Evolutionary conservation across 805 yeast genomes (phyloP).

Genomic region (Priceomyces medius): DNA sequence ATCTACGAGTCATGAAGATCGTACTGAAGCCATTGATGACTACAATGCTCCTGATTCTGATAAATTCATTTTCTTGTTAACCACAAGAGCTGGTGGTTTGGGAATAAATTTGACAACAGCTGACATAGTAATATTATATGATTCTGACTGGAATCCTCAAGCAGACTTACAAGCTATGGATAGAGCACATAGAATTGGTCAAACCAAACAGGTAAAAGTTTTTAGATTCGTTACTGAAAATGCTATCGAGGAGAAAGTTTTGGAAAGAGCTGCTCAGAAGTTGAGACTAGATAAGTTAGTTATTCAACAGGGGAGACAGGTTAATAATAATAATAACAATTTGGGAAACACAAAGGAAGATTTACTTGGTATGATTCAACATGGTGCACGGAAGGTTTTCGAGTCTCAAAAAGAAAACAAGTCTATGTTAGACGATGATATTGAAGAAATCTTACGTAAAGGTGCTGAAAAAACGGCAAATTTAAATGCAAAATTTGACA

Average conservation of each 20-base stretch:
- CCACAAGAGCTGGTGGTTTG: conserved; percentile 96
- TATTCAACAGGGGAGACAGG: conserved; percentile 84
- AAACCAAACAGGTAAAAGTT: conserved; percentile 91
- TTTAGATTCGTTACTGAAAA: conserved; percentile 91
- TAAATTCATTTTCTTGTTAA: conserved; percentile 79
- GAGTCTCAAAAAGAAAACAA: conserved; percentile 41
- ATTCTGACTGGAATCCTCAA: conserved; percentile 98
- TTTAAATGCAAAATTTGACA: conserved; percentile 77
- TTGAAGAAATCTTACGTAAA: conserved; percentile 74
- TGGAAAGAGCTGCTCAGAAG: conserved; percentile 95
- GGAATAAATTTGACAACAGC: conserved; percentile 94
- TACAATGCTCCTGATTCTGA: conserved; percentile 79
- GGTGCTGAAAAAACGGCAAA: conserved; percentile 82
- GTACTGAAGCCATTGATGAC: conserved; percentile 89
- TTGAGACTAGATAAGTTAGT: conserved; percentile 90
- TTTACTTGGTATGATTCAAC: conserved; percentile 91
- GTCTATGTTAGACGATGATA: conserved; percentile 57
- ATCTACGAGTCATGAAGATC: conserved; percentile 86
- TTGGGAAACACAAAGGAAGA: conserved; percentile 77
- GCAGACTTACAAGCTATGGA: conserved; percentile 99
- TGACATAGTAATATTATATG: conserved; percentile 83
- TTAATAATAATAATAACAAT: conserved; percentile 35
- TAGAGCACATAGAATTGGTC: conserved; percentile 96
- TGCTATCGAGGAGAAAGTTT: conserved; percentile 94
- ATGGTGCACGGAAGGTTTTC: conserved; percentile 89